Base-by-base conservation (phyloP, 2,329 filamentous ascomycete species). In the Microcera coccophila region DNA sequence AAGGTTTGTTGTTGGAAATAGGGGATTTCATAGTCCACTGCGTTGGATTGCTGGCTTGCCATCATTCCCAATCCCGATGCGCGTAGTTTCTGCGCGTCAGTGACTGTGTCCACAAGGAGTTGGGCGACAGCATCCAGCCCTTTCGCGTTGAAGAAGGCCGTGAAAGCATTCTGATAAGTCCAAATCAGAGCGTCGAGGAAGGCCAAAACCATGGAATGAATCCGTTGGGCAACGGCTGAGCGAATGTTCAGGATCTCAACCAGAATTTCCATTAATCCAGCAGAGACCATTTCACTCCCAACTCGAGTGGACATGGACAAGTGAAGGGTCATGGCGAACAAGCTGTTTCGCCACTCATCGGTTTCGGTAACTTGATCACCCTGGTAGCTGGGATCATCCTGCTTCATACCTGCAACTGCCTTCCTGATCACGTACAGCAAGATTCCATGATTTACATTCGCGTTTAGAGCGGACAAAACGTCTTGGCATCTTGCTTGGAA, bases 371-470 rank as follows among this genome's bases (percentile, higher is more conserved):
- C 75, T 50, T 82, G 76, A 17, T 78, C 74, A 29, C 81, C 73
- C 45, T 73, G 68, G 42, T 84, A 79, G 38, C 71, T 62, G 5
- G 52, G 44, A 37, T 72, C 70, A 45, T 81, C 75, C 15, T 71
- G 71, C 44, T 76, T 81, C 69, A 98, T 84, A 50, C 90, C 87
- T 15, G 85, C 84, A 44, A 97, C 87, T 9, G 90, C 87, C 65
- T 95, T 96, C 42, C 91, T 81, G 38, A 95, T 85, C 53, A 96
- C 79, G 59, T 96, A 97, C 53, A 97, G 85, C 34, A 99, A 75
- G 21, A 97, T 85, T 12, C 93, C 94, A 57, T 98, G 94, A 57
- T 95, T 97, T 28, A 97, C 91, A 55, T 91, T 95, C 41, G 94
- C 88, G 58, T 90, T 95, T 32, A 99, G 72, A n/a, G 93, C 90